Base-by-base conservation (phyloP, 345 rosid species). In the Syzygium oleosum region DNA sequence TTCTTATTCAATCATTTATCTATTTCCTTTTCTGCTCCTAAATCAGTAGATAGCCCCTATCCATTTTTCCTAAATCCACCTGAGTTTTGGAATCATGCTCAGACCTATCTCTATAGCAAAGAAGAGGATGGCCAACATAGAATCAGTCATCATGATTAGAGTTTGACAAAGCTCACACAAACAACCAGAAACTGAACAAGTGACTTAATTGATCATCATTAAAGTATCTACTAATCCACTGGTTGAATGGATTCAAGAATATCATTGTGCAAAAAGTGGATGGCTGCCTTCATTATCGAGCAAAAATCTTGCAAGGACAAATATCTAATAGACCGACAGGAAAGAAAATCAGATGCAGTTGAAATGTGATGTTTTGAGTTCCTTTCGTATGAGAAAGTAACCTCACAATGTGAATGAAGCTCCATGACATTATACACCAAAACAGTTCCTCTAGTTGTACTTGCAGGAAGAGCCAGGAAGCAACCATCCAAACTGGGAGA, bases 391-490 rank as follows among this genome's bases (percentile, higher is more conserved):
- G 86, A 73, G 83, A 41, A 73, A 73, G 85, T 91, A 88, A 96
- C 99, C 96, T 97, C 97, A 93, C 98, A 94, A 63, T 97, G 98
- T 84, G 93, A 93, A 88, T 92, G 96, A 87, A 94, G 93, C 73
- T 93, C 96, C 95, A 91, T 94, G 89, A 92, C 99, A 87, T 96
- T 97, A 93, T 97, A 97, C 85, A 97, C 91, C 92, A 96, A 88
- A 84, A 96, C 97, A 80, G 96, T 92, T 91, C 99, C 99, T 93
- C 92, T 95, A 23, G 93, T 90, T 9, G 90, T 86, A 90, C 98
- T 96, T 73, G 99, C 98, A 83, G 99, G 99, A 91, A 97, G 92
- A 87, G 99, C 99, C 89, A 97, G 93, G 93, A 94, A 97, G 93
- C 99, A 97, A 80, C 94, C 97, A 84, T 95, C 98, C 89, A 88